Conservation (phyloP, 495 filamentous ascomycete species). For the Rhizodiscina lignyota region DNA sequence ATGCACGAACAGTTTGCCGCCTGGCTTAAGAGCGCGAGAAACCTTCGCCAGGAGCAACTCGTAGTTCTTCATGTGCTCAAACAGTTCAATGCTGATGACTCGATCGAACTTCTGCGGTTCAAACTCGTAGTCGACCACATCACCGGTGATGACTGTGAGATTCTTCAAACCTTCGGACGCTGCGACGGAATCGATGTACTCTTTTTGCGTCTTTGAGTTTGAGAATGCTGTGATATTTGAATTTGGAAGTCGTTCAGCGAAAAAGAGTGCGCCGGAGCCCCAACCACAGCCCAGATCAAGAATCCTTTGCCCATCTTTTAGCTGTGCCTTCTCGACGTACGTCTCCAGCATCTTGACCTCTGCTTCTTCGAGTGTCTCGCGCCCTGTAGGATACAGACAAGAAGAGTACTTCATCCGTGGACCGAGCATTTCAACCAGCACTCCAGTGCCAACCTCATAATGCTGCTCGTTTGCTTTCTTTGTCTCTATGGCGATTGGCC, state of each 20-base stretch:
- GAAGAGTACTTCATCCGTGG: slow-evolving; percentile 49
- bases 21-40: slow-evolving; percentile 33
- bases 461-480: slow-evolving; percentile 45
- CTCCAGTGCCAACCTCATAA: slow-evolving; percentile 47
- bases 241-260: slow-evolving; percentile 41
- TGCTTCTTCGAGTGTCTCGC: slow-evolving; percentile 39
- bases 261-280: slow-evolving; percentile 44
- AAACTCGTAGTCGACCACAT: slow-evolving; percentile 45
- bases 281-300: slow-evolving; percentile 55
- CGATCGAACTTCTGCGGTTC: slow-evolving; percentile 35
- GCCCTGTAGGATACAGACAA: slow-evolving; percentile 38
- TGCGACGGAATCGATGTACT: slow-evolving; percentile 41
- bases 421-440: slow-evolving; percentile 37
- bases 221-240: slow-evolving; percentile 44
- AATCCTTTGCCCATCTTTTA: slow-evolving; percentile 40
- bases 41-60: slow-evolving; percentile 45
- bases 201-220: slow-evolving; percentile 46
- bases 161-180: slow-evolving; percentile 34
- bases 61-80: slow-evolving; percentile 65
- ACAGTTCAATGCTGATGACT: slow-evolving; percentile 46
- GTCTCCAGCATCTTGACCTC: slow-evolving; percentile 46
- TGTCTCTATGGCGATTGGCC: slow-evolving; percentile 48
- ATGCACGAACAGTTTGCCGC: slow-evolving; percentile 49
- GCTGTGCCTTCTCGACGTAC: slow-evolving; percentile 37
- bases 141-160: slow-evolving; percentile 40